A percentile compares a stretch with the other conserved stretches of the same genome.
phyloP scores from a whole-genome alignment of 139 green algal genomes.

The Zygnema circumcarinatum region DNA sequence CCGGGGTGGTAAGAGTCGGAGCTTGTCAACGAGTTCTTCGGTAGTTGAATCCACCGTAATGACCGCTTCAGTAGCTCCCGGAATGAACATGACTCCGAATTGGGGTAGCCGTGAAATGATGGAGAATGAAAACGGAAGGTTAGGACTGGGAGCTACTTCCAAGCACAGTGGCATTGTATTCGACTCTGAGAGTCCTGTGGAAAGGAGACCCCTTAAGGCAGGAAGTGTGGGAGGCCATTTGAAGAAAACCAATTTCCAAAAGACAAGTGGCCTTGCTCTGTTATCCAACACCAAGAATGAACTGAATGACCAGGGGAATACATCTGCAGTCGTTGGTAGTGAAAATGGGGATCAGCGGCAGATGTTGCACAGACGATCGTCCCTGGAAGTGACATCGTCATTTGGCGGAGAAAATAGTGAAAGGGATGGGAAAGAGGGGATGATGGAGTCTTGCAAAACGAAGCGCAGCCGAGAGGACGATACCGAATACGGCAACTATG shows the following conservation, averaged over 20 bases:
- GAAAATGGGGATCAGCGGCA: background rate
- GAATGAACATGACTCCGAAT: background rate
- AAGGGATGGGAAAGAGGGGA: background rate
- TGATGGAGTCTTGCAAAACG: background rate
- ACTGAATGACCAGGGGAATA: background rate
- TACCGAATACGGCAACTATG: background rate
- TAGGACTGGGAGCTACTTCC: background rate
- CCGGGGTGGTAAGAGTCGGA: background rate
- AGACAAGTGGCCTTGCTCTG: background rate
- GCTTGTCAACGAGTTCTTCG: slow-evolving; percentile 17
- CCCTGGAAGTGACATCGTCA: background rate
- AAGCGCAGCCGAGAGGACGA: slow-evolving; percentile 13
- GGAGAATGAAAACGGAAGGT: background rate
- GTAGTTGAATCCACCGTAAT: slow-evolving; percentile 18
- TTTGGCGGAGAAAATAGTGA: background rate
- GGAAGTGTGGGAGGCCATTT: background rate
- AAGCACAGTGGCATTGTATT: background rate
- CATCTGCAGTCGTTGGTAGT: background rate
- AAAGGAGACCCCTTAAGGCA: background rate
- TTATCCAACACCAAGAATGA: background rate
- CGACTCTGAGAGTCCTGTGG: background rate
- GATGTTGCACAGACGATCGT: background rate
- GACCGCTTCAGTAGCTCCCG: background rate
- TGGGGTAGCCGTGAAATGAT: background rate
- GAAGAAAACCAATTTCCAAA: background rate